A percentile compares a stretch with the other conserved stretches of the same genome.
These are phyloP conservation scores for Sodiomyces alkalinus DNA, from an alignment of 2,329 filamentous ascomycete genomes.

Conservation along the genomic window DNA sequence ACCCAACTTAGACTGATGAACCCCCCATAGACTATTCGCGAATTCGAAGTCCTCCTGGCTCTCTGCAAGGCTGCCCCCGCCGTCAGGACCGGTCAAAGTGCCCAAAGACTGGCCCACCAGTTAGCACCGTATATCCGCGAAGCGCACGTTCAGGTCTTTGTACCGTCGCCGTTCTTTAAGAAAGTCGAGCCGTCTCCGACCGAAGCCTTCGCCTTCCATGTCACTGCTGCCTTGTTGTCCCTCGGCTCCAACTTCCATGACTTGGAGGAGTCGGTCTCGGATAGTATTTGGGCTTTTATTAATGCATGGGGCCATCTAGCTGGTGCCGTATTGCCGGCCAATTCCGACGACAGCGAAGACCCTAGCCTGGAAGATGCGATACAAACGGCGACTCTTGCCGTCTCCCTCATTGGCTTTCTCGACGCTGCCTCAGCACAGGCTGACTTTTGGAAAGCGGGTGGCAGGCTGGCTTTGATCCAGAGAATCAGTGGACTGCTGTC, in stretches of 20 bases:
- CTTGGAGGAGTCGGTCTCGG: slow-evolving; percentile 49
- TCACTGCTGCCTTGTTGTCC: slow-evolving; percentile 68
- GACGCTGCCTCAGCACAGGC: slow-evolving; percentile 65
- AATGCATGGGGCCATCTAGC: slow-evolving; percentile 52
- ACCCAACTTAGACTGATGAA: background rate
- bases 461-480: slow-evolving; percentile 59
- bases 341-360: slow-evolving; percentile 37
- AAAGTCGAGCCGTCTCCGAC: slow-evolving; percentile 77
- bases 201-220: slow-evolving; percentile 64
- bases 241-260: slow-evolving; percentile 59
- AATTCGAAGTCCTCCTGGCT: slow-evolving; percentile 83
- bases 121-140: slow-evolving; percentile 76
- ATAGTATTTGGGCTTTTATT: slow-evolving; percentile 58
- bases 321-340: slow-evolving; percentile 35
- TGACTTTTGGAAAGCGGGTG: slow-evolving; percentile 64
- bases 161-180: slow-evolving; percentile 67
- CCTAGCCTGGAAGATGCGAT: slow-evolving; percentile 51
- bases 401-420: slow-evolving; percentile 83
- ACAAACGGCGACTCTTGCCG: slow-evolving; percentile 57
- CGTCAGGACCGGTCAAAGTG: slow-evolving; percentile 55
- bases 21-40: slow-evolving; percentile 54
- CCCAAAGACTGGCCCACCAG: slow-evolving; percentile 63
- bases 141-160: slow-evolving; percentile 64
- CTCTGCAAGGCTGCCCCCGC: slow-evolving; percentile 79
- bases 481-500: slow-evolving; percentile 61